Base-by-base conservation (phyloP, 2,329 filamentous ascomycete species). In the Anthostomella pinea region DNA sequence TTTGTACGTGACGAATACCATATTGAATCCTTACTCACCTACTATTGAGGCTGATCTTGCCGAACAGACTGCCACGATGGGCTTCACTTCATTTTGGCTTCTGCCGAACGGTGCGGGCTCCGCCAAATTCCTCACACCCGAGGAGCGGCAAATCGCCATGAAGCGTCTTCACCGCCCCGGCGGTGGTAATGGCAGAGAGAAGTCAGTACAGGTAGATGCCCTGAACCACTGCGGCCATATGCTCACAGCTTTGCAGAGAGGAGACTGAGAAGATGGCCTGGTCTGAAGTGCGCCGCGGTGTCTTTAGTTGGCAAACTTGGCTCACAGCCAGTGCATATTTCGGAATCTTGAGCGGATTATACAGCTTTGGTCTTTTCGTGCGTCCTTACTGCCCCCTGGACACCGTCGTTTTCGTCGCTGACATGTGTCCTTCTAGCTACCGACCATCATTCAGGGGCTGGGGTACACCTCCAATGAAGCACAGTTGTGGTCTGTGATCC, bases 341-440 rank as follows among this genome's bases (percentile, higher is more conserved):
- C 47, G 70, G 71, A 26, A 77, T 81, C 14, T 52, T 72, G 5
- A 71, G 73, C 4, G 76, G 77, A 0, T 54, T 82, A 0, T 83
- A 82, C 53, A 79, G 75, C 0, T 81, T 83, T 43, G 76, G 77
- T 22, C 68, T 85, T 2, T 84, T 84, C 58, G 73, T 77, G 56
- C 43, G 72, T 60, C n/a, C 14, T 11, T 6, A 8, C 18, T n/a
- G n/a, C n/a, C n/a, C n/a, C n/a, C n/a, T n/a, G n/a, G n/a, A n/a
- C n/a, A n/a, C n/a, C n/a, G n/a, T n/a, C n/a, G n/a, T n/a, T n/a
- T n/a, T n/a, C n/a, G n/a, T n/a, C n/a, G 27, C 26, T 32, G 14
- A 32, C 33, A 31, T n/a, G 8, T 7, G 6, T 14, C 3, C n/a
- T n/a, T 29, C 5, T 6, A 77, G 73, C 63, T 84, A 0, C 80